Base-by-base conservation (phyloP, 208 protist genomes). In the Trypanosoma conorhini region DNA sequence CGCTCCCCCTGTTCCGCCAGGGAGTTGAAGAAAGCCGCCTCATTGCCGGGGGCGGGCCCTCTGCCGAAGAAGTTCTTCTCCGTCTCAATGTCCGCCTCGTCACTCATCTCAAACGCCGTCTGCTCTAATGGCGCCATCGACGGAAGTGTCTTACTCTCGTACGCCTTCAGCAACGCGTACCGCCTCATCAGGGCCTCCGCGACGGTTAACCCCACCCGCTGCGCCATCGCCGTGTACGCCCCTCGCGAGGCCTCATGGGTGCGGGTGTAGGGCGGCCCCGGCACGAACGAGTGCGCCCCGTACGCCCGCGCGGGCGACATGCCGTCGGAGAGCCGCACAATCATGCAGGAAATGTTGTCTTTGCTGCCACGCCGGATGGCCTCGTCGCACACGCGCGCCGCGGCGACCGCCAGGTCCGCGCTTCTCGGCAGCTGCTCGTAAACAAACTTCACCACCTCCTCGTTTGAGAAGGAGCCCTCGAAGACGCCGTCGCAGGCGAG, bases 401-500 rank as follows among this genome's bases (percentile, higher is more conserved):
- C 88, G 28, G 92, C 80, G 1, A 92, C 86, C 0, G 90, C 88
- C 30, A 95, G 63, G 61, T 95, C 90, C 42, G 85, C 80, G 80
- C 74, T 86, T 65, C 80, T 82, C 17, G 67, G 13, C 54, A 92
- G 58, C 72, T 93, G 80, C 48, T 80, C 80, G 57, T 81, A 57
- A 38, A 96, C 91, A 65, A 96, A 96, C 19, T 56, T 44, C 22
- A 74, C 77, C n/a, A 97, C 91, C 62, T 96, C 83, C 42, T 88
- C 84, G 76, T 94, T 96, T 30, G 80, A 83, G 79, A 97, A 96
- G 66, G 80, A 87, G 26, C 88, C 87, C 78, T 97, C 90, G 62
- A 96, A 97, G 58, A 97, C 91, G 55, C 93, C 93, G 65, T 97
- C 93, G 76, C 93, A 97, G 50, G 81, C 80, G 68, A 97, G 78